Evolutionary conservation across 495 filamentous ascomycete species (phyloP), one percentile per base, ranked within the genome.

Genomic region (Letharia lupina): DNA sequence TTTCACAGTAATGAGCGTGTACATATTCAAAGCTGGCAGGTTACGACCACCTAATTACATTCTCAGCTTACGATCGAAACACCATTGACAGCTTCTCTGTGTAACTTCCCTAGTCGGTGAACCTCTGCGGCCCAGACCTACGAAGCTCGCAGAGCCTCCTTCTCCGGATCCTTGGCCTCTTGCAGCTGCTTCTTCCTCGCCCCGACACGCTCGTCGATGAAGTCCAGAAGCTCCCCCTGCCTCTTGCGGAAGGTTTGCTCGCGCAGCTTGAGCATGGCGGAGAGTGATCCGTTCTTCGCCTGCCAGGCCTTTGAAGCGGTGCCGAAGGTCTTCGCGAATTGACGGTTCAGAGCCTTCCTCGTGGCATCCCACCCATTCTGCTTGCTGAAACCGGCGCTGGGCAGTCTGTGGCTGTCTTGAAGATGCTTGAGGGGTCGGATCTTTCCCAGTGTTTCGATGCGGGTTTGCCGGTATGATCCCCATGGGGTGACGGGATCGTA

Each of bases 401-500:
- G 31, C 12, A 33, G 52, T 35, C 52, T 56, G 4, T 56, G 10
- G 52, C 52, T 56, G 52, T 56, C 52, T 56, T 31, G 52, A 35
- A 56, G 13, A 18, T 35, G 28, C 28, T 56, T 6, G 12, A 56
- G 52, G 35, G 52, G 31, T 56, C 52, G 52, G 15, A 56, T 56
- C 31, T 33, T 35, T 16, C 52, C 52, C 13, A 35, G 28, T 16
- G 28, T 56, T 56, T 56, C 52, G 52, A 56, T 35, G 28, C 31
- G 28, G 31, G 28, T 35, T 35, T 56, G 52, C 52, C 35, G 52
- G 52, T 56, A 56, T 1, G 52, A 33, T 35, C 28, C 9, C 52
- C 52, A 58, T 12, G 60, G 61, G 10, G 58, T 52, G 35, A 70
- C 45, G 2, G 66, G 6, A 31, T 68, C 48, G 44, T 52, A 52